phyloP scores from a whole-genome alignment of 1,284 basidiomycete species.

The Boletellus deceptivus region DNA sequence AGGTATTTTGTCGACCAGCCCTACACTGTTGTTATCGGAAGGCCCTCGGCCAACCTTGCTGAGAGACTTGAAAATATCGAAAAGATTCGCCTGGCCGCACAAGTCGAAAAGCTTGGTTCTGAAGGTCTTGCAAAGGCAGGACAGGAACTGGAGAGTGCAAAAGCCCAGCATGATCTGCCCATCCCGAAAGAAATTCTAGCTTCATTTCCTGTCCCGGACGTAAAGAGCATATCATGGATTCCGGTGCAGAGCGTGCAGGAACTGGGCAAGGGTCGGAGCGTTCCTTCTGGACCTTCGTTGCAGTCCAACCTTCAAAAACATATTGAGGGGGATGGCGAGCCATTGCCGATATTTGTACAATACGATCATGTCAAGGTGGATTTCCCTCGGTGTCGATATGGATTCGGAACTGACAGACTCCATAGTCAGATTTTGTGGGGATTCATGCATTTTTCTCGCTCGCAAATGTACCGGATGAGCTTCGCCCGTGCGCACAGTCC shows the following conservation, averaged over 20 bases:
- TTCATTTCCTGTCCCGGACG: constrained; percentile 84
- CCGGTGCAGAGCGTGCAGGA: constrained; percentile 83
- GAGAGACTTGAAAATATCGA: constrained; percentile 82
- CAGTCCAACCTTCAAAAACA: constrained; percentile 54
- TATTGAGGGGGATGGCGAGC: constrained; percentile 67
- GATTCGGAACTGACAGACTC: constrained; percentile 8
- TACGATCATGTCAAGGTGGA: constrained; percentile 83
- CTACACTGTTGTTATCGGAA: constrained; percentile 77
- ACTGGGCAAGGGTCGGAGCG: constrained; percentile 45
- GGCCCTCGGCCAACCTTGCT: constrained; percentile 85
- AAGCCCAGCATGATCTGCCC: constrained; percentile 81
- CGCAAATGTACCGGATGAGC: constrained; percentile 62
- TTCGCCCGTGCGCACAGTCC: constrained; percentile 65
- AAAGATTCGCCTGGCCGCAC: constrained; percentile 72
- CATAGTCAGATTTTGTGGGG: constrained; percentile 88
- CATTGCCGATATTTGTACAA: constrained; percentile 87
- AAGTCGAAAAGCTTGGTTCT: constrained; percentile 72
- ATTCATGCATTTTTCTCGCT: constrained; percentile 81
- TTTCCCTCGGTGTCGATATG: constrained; percentile 1
- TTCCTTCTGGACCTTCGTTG: constrained; percentile 22
- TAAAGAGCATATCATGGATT: constrained; percentile 93
- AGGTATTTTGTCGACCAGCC: constrained; percentile 80
- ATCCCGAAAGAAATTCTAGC: constrained; percentile 83
- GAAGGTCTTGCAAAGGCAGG: constrained; percentile 77
- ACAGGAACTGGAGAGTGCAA: constrained; percentile 76